These are phyloP conservation scores for Ophioceras dolichostomum DNA, from an alignment of 2,329 filamentous ascomycete genomes.

Conservation along the genomic window DNA sequence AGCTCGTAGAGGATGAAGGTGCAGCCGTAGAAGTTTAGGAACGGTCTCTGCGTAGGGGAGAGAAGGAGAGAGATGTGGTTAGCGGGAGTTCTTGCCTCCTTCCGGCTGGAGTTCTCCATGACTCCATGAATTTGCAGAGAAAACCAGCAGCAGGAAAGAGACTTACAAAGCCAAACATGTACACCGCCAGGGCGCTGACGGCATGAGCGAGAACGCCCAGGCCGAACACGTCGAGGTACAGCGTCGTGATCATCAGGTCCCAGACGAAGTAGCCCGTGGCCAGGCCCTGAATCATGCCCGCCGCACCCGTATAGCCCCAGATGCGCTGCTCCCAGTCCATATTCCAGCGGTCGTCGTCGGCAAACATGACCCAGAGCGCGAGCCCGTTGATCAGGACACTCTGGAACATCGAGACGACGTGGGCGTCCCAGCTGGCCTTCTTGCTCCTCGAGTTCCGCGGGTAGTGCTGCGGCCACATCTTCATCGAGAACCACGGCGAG, in stretches of 20 bases:
- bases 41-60: slow-evolving; percentile 50
- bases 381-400: slow-evolving; percentile 58
- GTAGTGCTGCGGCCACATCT: slow-evolving; percentile 54
- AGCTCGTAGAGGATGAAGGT: slow-evolving; percentile 83
- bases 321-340: slow-evolving; percentile 59
- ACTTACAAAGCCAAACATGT: slow-evolving; percentile 68
- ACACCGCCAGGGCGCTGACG: slow-evolving; percentile 60
- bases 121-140: background rate
- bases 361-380: slow-evolving; percentile 61
- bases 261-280: slow-evolving; percentile 76
- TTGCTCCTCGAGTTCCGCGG: slow-evolving; percentile 46
- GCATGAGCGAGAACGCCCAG: slow-evolving; percentile 69
- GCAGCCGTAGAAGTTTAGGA: slow-evolving; percentile 71
- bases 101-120: no score
- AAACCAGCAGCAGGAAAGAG: background rate
- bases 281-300: slow-evolving; percentile 63
- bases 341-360: slow-evolving; percentile 52
- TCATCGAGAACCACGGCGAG: slow-evolving; percentile 53
- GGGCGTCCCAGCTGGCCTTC: slow-evolving; percentile 72
- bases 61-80: background rate
- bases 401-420: slow-evolving; percentile 75
- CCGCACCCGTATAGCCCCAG: slow-evolving; percentile 65
- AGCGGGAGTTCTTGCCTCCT: no score
- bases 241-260: slow-evolving; percentile 61
- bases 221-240: slow-evolving; percentile 61